phyloP scores from a whole-genome alignment of 1,284 basidiomycete species.

The Xerocomus minutiporus region DNA sequence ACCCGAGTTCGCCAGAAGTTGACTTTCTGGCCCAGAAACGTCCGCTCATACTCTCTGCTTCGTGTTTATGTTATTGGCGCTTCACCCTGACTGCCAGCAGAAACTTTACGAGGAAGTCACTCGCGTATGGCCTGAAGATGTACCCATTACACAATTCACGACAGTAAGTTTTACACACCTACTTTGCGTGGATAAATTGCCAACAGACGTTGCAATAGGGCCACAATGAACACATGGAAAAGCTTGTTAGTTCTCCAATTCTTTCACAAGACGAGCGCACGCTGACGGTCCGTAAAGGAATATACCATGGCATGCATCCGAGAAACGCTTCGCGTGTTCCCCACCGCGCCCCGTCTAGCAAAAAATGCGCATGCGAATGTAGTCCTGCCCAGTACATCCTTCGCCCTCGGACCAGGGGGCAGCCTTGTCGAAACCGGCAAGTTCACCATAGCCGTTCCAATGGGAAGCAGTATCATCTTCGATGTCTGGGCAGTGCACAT shows the following conservation, averaged over 20 bases:
- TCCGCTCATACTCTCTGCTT: slow-evolving; percentile 43
- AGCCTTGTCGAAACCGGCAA: slow-evolving; percentile 27
- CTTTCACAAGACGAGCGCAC: background rate
- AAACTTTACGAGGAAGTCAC: slow-evolving; percentile 40
- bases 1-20: background rate
- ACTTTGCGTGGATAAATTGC: background rate
- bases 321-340: slow-evolving; percentile 42
- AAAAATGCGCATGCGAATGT: slow-evolving; percentile 38
- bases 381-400: slow-evolving; percentile 33
- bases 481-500: slow-evolving; percentile 39
- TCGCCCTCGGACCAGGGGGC: slow-evolving; percentile 29
- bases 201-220: slow-evolving; percentile 21
- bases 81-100: slow-evolving; percentile 43
- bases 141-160: slow-evolving; percentile 19
- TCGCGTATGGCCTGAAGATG: slow-evolving; percentile 33
- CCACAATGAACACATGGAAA: slow-evolving; percentile 35
- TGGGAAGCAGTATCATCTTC: slow-evolving; percentile 37
- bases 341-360: slow-evolving; percentile 37
- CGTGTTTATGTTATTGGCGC: slow-evolving; percentile 39
- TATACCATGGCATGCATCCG: slow-evolving; percentile 40
- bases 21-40: slow-evolving; percentile 34
- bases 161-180: slow-evolving; percentile 7
- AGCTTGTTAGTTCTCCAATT: slow-evolving; percentile 25
- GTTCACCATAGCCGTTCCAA: slow-evolving; percentile 36
- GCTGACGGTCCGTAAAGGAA: slow-evolving; percentile 29